Conservation (phyloP, 257 asterid species). For the Fraxinus cuspidata region DNA sequence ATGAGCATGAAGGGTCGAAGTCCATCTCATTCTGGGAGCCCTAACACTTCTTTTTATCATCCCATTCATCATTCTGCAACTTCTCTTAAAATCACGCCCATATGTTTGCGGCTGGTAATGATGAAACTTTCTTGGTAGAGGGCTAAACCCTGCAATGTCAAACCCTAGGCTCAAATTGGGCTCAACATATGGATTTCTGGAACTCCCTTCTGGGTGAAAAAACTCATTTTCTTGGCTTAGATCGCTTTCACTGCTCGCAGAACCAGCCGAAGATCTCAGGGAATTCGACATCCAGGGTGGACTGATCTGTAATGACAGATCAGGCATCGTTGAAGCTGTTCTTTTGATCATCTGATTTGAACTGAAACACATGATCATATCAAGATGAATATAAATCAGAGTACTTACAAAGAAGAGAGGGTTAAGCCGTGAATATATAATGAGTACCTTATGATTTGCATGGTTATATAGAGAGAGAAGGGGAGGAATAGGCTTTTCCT, state of each 20-base stretch:
- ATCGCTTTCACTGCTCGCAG: slow-evolving; percentile 69
- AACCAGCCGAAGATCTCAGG: slow-evolving; percentile 42
- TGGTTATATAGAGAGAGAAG: slow-evolving; percentile 29
- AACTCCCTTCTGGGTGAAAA: slow-evolving; percentile 20
- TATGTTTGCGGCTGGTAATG: slow-evolving; percentile 48
- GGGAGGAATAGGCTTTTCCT: slow-evolving; percentile 32
- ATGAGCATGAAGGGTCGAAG: slow-evolving; percentile 92
- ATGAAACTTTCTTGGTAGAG: slow-evolving; percentile 30
- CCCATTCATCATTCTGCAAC: slow-evolving; percentile 42
- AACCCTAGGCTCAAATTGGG: slow-evolving; percentile 58
- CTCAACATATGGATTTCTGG: slow-evolving; percentile 15
- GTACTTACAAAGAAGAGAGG: background rate
- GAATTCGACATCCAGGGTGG: slow-evolving; percentile 37
- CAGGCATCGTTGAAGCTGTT: slow-evolving; percentile 37
- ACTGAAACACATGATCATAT: slow-evolving; percentile 29
- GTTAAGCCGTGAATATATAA: slow-evolving; percentile 36
- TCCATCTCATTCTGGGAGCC: slow-evolving; percentile 95
- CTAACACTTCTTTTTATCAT: slow-evolving; percentile 48
- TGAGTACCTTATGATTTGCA: slow-evolving; percentile 68
- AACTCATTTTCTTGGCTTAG: slow-evolving; percentile 57
- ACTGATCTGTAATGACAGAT: slow-evolving; percentile 79
- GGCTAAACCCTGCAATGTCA: slow-evolving; percentile 28
- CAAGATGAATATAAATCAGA: background rate
- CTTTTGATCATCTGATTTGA: slow-evolving; percentile 36
- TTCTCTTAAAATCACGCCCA: slow-evolving; percentile 57